Conservation (phyloP, 2,329 filamentous ascomycete species). For the Colletotrichum sp. region DNA sequence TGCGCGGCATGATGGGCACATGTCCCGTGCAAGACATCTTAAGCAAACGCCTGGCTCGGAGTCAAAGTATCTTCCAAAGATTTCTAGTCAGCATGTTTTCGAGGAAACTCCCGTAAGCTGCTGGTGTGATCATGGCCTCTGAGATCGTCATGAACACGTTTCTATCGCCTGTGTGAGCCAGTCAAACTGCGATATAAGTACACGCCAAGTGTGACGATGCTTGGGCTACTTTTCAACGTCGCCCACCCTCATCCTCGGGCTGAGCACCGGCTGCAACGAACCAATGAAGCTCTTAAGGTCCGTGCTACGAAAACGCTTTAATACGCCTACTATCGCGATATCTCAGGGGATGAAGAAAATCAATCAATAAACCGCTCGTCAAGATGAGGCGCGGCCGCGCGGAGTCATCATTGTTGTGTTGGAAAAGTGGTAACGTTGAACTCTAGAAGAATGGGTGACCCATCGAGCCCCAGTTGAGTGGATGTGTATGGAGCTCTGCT, state of each 20-base stretch:
- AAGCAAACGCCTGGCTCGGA: too few species aligned
- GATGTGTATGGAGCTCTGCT: not conserved
- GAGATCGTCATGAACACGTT: too few species aligned
- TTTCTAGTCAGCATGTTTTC: too few species aligned
- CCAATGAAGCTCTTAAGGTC: not conserved
- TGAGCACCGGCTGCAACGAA: too few species aligned
- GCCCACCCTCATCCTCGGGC: too few species aligned
- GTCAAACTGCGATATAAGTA: too few species aligned
- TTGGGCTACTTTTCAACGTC: too few species aligned
- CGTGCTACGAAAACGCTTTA: not conserved
- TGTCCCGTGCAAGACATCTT: not conserved
- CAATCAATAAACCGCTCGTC: not conserved
- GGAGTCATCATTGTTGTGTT: not conserved
- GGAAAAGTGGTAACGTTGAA: not conserved
- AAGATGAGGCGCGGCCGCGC: not conserved
- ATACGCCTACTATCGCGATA: not conserved
- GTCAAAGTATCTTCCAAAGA: too few species aligned
- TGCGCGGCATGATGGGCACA: not conserved
- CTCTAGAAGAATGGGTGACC: not conserved
- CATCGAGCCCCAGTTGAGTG: not conserved
- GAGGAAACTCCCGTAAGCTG: too few species aligned
- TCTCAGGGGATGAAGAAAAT: not conserved
- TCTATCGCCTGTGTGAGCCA: too few species aligned
- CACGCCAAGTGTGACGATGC: too few species aligned
- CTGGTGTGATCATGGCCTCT: too few species aligned